Percentiles rank a stretch among this genome's conserved stretches.
Evolutionary conservation across 192 early-diverging fungal species (phyloP).

Genomic region (Cladochytrium replicatum): DNA sequence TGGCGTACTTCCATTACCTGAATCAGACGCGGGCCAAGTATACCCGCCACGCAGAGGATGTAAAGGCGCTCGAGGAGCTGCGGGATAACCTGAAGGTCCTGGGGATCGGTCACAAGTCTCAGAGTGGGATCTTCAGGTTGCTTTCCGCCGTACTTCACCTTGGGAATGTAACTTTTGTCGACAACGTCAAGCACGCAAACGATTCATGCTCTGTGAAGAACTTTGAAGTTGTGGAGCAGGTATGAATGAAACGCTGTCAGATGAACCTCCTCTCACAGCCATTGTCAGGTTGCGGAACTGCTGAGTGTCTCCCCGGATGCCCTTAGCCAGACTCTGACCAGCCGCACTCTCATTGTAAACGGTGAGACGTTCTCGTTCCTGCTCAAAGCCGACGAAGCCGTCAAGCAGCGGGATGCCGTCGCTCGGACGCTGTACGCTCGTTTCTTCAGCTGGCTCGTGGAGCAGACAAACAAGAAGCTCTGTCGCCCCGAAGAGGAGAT

Average conservation of each 20-base stretch:
- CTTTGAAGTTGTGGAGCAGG: slow-evolving; percentile 54
- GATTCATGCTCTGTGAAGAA: slow-evolving; percentile 71
- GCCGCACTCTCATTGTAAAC: slow-evolving; percentile 66
- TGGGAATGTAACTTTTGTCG: slow-evolving; percentile 79
- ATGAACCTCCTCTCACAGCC: too few relatives aligned
- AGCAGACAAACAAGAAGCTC: slow-evolving; percentile 77
- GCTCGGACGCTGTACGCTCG: slow-evolving; percentile 74
- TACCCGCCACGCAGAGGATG: not conserved
- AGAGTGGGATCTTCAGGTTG: slow-evolving; percentile 67
- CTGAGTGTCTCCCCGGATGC: slow-evolving; percentile 66
- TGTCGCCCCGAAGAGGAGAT: slow-evolving; percentile 54
- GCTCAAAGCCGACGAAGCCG: slow-evolving; percentile 64
- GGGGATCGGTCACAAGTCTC: slow-evolving; percentile 47
- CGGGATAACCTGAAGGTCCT: slow-evolving; percentile 32
- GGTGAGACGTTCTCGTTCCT: slow-evolving; percentile 77
- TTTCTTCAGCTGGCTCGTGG: slow-evolving; percentile 67
- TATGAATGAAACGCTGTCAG: too few relatives aligned
- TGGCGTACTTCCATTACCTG: slow-evolving; percentile 46
- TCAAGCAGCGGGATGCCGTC: slow-evolving; percentile 70
- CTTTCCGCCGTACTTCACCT: slow-evolving; percentile 83
- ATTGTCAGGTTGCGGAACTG: slow-evolving; percentile 69
- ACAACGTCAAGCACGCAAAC: slow-evolving; percentile 42
- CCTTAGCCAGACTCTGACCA: slow-evolving; percentile 61
- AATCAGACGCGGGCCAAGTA: slow-evolving; percentile 9
- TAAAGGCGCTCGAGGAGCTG: slow-evolving; percentile 12